These are phyloP conservation scores for Diaporthe destruens DNA, from an alignment of 2,329 filamentous ascomycete genomes.

Conservation along the genomic window DNA sequence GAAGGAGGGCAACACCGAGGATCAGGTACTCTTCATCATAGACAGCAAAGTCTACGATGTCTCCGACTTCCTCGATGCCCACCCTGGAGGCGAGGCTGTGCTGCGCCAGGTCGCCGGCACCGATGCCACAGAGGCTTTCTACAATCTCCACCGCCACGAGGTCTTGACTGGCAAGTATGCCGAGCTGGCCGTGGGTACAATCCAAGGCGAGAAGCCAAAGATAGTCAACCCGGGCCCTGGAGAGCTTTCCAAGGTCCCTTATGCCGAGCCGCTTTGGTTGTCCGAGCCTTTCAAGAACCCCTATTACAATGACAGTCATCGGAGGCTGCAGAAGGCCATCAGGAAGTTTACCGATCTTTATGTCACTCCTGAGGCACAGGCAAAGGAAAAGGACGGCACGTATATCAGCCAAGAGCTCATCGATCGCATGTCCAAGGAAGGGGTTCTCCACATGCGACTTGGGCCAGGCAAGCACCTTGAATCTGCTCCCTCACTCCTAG, in stretches of 20 bases:
- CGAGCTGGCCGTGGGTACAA: slow-evolving; percentile 79
- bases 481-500: slow-evolving; percentile 69
- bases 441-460: slow-evolving; percentile 84
- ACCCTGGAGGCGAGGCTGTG: slow-evolving; percentile 85
- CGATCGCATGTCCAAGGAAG: slow-evolving; percentile 80
- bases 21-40: slow-evolving; percentile 86
- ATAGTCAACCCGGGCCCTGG: slow-evolving; percentile 78
- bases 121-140: slow-evolving; percentile 86
- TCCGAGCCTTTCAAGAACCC: slow-evolving; percentile 81
- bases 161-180: slow-evolving; percentile 82
- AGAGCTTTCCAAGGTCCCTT: slow-evolving; percentile 82
- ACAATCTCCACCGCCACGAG: slow-evolving; percentile 92
- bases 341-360: slow-evolving; percentile 80
- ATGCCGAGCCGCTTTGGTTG: slow-evolving; percentile 88
- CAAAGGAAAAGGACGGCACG: slow-evolving; percentile 80
- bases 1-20: slow-evolving; percentile 76
- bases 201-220: slow-evolving; percentile 81
- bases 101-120: slow-evolving; percentile 83
- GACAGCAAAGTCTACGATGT: slow-evolving; percentile 91
- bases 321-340: slow-evolving; percentile 75
- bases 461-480: slow-evolving; percentile 87
- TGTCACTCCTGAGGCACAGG: slow-evolving; percentile 79
- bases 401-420: slow-evolving; percentile 80
- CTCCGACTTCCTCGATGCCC: slow-evolving; percentile 85
- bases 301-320: slow-evolving; percentile 84